These are phyloP conservation scores for Pseudogymnoascus sp. DNA, from an alignment of 2,329 filamentous ascomycete species.

Conservation along the genomic window DNA sequence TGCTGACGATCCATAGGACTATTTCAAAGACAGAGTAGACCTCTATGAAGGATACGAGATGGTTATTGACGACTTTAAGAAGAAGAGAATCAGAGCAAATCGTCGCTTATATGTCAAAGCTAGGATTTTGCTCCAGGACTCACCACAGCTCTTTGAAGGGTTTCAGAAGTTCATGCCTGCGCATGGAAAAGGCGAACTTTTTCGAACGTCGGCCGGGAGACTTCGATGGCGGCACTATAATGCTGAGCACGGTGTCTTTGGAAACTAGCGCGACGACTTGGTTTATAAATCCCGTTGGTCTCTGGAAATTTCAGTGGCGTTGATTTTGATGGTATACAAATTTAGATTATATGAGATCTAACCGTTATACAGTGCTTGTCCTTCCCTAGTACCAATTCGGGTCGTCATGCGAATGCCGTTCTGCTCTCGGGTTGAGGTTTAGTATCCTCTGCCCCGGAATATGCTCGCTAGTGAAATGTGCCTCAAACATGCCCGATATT, in stretches of 20 bases:
- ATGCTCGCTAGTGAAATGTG: constrained; percentile 43
- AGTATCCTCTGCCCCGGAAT: constrained; percentile 51
- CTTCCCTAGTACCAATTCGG: constrained; percentile 48
- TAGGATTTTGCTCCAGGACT: background rate
- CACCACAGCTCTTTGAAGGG: background rate
- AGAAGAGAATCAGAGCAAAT: background rate
- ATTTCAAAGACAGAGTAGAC: background rate
- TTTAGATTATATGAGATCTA: background rate
- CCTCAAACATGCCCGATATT: constrained; percentile 53
- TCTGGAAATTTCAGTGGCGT: background rate
- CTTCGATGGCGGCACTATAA: background rate
- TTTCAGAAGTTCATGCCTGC: background rate
- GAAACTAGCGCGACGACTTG: background rate
- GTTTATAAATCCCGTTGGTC: background rate
- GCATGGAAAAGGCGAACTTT: background rate
- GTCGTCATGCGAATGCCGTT: constrained; percentile 46
- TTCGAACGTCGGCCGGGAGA: background rate
- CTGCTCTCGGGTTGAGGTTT: constrained; percentile 49
- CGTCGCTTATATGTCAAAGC: background rate
- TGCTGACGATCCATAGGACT: background rate
- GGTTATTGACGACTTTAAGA: background rate
- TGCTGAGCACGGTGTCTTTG: background rate
- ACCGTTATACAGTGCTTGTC: background rate
- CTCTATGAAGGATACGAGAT: background rate
- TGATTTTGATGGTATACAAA: background rate